Percentiles rank a stretch among this genome's conserved stretches.
Evolutionary conservation across 805 yeast species (phyloP).

Genomic region (Naumovozyma castellii): DNA sequence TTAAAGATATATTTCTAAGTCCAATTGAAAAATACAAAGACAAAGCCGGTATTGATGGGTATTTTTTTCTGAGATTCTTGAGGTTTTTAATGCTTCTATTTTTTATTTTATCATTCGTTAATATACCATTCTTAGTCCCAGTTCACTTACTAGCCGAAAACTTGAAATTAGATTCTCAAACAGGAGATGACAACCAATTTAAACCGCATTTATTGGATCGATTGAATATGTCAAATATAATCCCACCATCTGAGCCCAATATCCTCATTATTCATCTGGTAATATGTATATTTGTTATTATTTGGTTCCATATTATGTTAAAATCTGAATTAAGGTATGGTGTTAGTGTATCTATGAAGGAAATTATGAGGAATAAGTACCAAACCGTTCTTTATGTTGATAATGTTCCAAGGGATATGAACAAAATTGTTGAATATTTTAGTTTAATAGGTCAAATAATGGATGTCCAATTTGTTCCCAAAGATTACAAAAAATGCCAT

Average conservation of each 20-base stretch:
- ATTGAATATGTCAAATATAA: conserved; percentile 63
- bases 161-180: not conserved
- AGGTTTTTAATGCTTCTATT: conserved; percentile 43
- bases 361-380: conserved; percentile 24
- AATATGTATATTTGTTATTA: conserved; percentile 44
- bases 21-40: conserved; percentile 36
- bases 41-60: conserved; percentile 57
- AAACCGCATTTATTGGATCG: conserved; percentile 37
- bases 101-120: conserved; percentile 41
- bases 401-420: conserved; percentile 35
- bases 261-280: conserved; percentile 55
- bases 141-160: conserved; percentile 38
- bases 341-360: conserved; percentile 42
- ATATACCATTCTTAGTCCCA: conserved; percentile 54
- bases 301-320: conserved; percentile 48
- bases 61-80: conserved; percentile 59
- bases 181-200: conserved; percentile 1
- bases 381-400: conserved; percentile 35
- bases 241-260: conserved; percentile 25
- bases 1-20: conserved; percentile 23
- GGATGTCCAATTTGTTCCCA: conserved; percentile 48
- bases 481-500: conserved; percentile 34
- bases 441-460: conserved; percentile 39
- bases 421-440: conserved; percentile 16
- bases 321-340: conserved; percentile 42